A percentile compares a stretch with the other conserved stretches of the same genome.
Evolutionary conservation across 441 rosid genomes (phyloP).

Genomic region (Pelargonium fulgidum): DNA sequence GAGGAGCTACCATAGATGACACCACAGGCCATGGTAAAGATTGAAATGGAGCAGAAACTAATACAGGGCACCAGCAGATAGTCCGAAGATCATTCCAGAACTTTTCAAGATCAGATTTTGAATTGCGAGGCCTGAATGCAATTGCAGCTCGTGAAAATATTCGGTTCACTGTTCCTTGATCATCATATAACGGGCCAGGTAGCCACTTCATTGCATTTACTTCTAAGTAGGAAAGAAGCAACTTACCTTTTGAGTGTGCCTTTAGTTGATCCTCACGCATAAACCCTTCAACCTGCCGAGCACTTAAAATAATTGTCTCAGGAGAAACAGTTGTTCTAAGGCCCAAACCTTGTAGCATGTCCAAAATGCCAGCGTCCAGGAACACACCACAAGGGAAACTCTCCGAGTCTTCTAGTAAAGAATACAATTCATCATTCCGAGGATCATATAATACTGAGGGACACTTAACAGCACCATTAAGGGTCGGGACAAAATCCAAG

Average conservation of each 20-base stretch:
- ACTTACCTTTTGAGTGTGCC: constrained; percentile 73
- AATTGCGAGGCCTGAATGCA: constrained; percentile 72
- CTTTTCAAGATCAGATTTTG: constrained; percentile 73
- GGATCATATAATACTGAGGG: constrained; percentile 82
- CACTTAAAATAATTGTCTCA: constrained; percentile 81
- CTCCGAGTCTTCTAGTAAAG: constrained; percentile 75
- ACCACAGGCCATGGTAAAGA: constrained; percentile 90
- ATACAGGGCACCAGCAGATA: constrained; percentile 98
- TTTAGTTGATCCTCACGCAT: constrained; percentile 66
- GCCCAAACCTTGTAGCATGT: constrained; percentile 88
- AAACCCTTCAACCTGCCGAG: constrained; percentile 65
- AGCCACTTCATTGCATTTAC: constrained; percentile 90
- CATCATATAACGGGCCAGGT: constrained; percentile 55
- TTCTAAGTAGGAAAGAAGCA: constrained; percentile 87
- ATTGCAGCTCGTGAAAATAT: constrained; percentile 83
- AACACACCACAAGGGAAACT: constrained; percentile 72
- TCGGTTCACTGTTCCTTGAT: constrained; percentile 64
- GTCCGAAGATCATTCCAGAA: constrained; percentile 84
- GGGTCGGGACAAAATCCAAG: constrained; percentile 85
- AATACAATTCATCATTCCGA: constrained; percentile 82
- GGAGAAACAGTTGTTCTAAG: constrained; percentile 75
- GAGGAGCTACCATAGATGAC: constrained; percentile 88
- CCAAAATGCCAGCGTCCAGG: constrained; percentile 62
- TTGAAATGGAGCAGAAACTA: constrained; percentile 77
- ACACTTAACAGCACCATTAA: constrained; percentile 52